These are phyloP conservation scores for Diaporthe vexans DNA, from an alignment of 2,329 filamentous ascomycete species.

Conservation along the genomic window DNA sequence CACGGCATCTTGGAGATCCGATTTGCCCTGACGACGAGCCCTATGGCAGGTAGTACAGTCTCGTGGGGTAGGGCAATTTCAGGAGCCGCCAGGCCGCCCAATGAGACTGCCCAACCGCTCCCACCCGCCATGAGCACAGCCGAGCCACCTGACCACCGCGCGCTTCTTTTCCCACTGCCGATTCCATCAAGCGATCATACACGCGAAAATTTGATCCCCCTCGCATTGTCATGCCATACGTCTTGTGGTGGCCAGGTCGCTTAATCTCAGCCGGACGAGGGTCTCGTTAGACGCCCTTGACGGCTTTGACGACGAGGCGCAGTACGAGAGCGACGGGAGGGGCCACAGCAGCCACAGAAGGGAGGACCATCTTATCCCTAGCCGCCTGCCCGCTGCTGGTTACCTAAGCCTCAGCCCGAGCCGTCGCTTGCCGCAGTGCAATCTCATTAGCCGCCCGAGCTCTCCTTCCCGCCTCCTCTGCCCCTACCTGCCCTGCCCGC, in stretches of 20 bases:
- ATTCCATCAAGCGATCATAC: conserved; percentile 32
- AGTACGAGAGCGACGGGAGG: neutral
- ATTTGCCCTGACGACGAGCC: conserved; percentile 18
- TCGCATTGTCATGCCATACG: neutral
- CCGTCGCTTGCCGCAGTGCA: neutral
- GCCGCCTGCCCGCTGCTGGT: conserved; percentile 18
- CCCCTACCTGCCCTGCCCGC: conserved; percentile 3
- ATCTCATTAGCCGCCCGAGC: conserved; percentile 36
- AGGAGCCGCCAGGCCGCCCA: conserved; percentile 41
- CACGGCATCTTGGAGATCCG: conserved; percentile 31
- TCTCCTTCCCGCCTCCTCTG: too few species aligned
- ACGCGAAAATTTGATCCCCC: conserved; percentile 25
- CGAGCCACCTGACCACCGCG: conserved; percentile 29
- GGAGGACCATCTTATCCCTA: conserved; percentile 8
- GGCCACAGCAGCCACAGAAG: too few species aligned
- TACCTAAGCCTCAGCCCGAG: conserved; percentile 31
- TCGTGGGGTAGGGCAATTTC: conserved; percentile 2
- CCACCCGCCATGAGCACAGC: neutral
- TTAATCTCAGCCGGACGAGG: conserved; percentile 36
- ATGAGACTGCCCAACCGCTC: conserved; percentile 26
- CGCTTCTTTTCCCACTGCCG: conserved; percentile 17
- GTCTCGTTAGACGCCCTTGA: conserved; percentile 34
- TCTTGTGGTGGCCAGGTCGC: neutral
- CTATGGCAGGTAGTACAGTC: neutral
- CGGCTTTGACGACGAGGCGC: conserved; percentile 29